phyloP scores from a whole-genome alignment of 2,329 filamentous ascomycete genomes.

The Zymoseptoria passerinii region DNA sequence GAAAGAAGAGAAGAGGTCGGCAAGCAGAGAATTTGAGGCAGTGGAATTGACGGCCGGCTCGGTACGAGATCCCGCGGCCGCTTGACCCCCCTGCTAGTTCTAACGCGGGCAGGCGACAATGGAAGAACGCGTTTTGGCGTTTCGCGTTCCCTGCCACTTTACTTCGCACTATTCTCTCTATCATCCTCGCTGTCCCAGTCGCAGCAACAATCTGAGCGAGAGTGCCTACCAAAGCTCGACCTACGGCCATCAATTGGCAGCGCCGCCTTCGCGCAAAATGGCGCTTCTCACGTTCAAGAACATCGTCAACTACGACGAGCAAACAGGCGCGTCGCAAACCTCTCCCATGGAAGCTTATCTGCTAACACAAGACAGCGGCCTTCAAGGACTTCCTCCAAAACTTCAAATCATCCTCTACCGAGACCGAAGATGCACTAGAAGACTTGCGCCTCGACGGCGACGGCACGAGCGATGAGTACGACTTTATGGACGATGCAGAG shows the following conservation, averaged over 20 bases:
- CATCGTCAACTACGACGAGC: slow-evolving; percentile 78
- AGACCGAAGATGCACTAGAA: slow-evolving; percentile 72
- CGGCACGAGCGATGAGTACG: slow-evolving; percentile 80
- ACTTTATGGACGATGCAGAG: slow-evolving; percentile 74
- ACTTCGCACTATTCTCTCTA: neutral
- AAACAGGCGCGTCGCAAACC: slow-evolving; percentile 57
- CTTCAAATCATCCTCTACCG: slow-evolving; percentile 73
- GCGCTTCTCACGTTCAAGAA: slow-evolving; percentile 72
- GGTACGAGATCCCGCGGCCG: neutral
- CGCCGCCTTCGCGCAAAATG: slow-evolving; percentile 47
- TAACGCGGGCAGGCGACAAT: neutral
- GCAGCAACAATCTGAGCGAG: neutral
- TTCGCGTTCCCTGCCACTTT: neutral
- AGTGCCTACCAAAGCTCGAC: neutral
- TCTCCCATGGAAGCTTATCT: slow-evolving; percentile 9
- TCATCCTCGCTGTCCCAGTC: neutral
- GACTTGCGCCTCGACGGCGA: slow-evolving; percentile 81
- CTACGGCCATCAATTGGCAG: neutral
- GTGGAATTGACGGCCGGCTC: neutral
- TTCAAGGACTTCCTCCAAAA: slow-evolving; percentile 81
- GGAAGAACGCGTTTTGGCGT: neutral
- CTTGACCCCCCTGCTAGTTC: neutral
- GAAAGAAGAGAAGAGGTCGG: slow-evolving; percentile 8
- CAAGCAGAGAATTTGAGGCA: slow-evolving; percentile 6
- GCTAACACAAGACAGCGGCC: slow-evolving; percentile 48